Conservation (phyloP, 805 yeast genomes). For the Metschnikowia similis region DNA sequence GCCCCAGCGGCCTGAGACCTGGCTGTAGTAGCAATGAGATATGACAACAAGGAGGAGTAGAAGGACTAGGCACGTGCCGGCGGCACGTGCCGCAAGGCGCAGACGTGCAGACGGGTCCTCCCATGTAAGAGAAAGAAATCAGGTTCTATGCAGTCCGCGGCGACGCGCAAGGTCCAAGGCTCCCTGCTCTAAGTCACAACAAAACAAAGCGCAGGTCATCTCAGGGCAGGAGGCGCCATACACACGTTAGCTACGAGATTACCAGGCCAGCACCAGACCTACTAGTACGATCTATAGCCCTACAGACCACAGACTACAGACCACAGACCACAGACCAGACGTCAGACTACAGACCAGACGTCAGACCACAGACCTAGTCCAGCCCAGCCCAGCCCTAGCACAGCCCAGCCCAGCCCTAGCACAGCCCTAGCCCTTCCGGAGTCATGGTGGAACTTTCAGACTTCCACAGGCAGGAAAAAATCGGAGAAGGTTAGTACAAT, state of each 20-base stretch:
- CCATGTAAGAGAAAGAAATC: not conserved
- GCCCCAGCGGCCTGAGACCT: not conserved
- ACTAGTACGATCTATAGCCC: too few relatives aligned
- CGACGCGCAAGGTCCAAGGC: not conserved
- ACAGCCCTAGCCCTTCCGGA: too few relatives aligned
- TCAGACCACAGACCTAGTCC: too few relatives aligned
- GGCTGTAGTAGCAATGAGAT: not conserved
- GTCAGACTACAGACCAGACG: too few relatives aligned
- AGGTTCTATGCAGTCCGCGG: not conserved
- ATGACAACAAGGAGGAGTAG: not conserved
- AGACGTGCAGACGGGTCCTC: not conserved
- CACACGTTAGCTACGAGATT: not conserved
- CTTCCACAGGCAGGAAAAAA: constrained; percentile 90
- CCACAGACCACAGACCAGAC: too few relatives aligned
- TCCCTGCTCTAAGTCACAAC: not conserved
- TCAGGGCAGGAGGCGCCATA: not conserved
- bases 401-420: too few relatives aligned
- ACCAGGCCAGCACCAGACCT: not conserved
- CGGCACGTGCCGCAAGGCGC: too few relatives aligned
- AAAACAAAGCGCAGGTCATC: not conserved
- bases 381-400: too few relatives aligned
- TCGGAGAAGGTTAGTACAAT: constrained; percentile 73
- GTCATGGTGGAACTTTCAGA: constrained; percentile 82
- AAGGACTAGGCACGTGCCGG: too few relatives aligned
- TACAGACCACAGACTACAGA: too few relatives aligned